phyloP scores from a whole-genome alignment of 495 filamentous ascomycete genomes.

The Penicillium macrosclerotiorum region DNA sequence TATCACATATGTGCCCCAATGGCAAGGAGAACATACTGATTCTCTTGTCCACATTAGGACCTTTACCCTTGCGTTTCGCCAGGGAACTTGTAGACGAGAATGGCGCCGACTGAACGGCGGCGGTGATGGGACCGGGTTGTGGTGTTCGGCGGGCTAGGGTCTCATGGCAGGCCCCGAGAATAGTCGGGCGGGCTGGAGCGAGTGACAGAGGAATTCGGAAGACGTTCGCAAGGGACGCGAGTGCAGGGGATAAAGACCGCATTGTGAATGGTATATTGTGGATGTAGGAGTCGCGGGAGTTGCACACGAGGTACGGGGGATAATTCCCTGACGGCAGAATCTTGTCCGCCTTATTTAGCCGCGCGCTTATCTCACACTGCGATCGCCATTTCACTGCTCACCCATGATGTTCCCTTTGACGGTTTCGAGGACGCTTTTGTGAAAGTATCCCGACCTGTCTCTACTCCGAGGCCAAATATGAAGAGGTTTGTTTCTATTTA shows the following conservation, averaged over 20 bases:
- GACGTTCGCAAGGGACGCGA: constrained; percentile 46
- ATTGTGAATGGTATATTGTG: constrained; percentile 27
- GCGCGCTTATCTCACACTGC: constrained; percentile 24
- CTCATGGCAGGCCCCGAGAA: constrained; percentile 28
- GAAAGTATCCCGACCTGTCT: too few relatives aligned
- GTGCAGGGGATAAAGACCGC: constrained; percentile 41
- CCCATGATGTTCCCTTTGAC: too few relatives aligned
- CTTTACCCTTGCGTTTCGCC: constrained; percentile 30
- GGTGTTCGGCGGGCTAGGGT: constrained; percentile 23
- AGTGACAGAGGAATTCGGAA: constrained; percentile 42
- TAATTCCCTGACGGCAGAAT: constrained; percentile 35
- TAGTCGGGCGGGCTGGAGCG: constrained; percentile 28
- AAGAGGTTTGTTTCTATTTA: too few relatives aligned
- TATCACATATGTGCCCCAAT: background rate
- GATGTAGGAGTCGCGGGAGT: constrained; percentile 13
- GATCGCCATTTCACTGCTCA: background rate
- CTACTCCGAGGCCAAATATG: too few relatives aligned
- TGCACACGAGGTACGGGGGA: constrained; percentile 15
- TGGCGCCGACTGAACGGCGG: constrained; percentile 29
- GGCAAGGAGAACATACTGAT: constrained; percentile 43
- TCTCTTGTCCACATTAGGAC: constrained; percentile 32
- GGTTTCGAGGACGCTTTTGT: too few relatives aligned
- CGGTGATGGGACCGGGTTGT: constrained; percentile 27
- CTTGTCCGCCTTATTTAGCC: constrained; percentile 26
- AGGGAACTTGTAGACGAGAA: constrained; percentile 46